Percentiles rank a stretch among this genome's conserved stretches.
phyloP scores from a whole-genome alignment of 768 basidiomycete species.

The Neoboletus magnificus region DNA sequence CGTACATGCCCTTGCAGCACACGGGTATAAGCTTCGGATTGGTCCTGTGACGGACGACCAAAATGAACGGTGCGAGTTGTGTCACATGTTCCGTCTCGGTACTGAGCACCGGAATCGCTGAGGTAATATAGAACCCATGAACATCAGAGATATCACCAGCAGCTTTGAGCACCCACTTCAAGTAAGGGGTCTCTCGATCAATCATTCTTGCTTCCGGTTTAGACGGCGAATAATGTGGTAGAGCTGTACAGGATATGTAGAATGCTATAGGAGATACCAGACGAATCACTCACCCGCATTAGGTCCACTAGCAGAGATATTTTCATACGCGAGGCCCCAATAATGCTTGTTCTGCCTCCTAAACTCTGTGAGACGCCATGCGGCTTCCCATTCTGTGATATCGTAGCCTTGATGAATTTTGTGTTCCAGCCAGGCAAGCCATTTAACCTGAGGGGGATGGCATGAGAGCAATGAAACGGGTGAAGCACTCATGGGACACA shows the following conservation, averaged over 20 bases:
- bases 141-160: constrained; percentile 11
- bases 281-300: constrained; percentile 60
- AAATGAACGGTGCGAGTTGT: constrained; percentile 83
- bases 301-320: constrained; percentile 83
- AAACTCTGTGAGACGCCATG: constrained; percentile 75
- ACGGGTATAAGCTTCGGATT: constrained; percentile 88
- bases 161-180: constrained; percentile 59
- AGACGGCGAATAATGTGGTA: constrained; percentile 89
- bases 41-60: constrained; percentile 80
- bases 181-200: constrained; percentile 75
- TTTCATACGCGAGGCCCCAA: constrained; percentile 85
- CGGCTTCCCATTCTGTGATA: constrained; percentile 92
- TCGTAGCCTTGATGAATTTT: constrained; percentile 73
- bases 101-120: constrained; percentile 92
- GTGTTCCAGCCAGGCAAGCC: constrained; percentile 89
- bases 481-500: constrained; percentile 38
- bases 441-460: constrained; percentile 49
- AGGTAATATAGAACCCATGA: constrained; percentile 14
- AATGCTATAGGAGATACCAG: neutral
- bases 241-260: constrained; percentile 41
- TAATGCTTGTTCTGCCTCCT: constrained; percentile 68
- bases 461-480: constrained; percentile 9
- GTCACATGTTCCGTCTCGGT: constrained; percentile 86
- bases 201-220: constrained; percentile 69
- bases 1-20: constrained; percentile 95